phyloP scores from a whole-genome alignment of 2,329 filamentous ascomycete species.

The Fusarium bactridioides region DNA sequence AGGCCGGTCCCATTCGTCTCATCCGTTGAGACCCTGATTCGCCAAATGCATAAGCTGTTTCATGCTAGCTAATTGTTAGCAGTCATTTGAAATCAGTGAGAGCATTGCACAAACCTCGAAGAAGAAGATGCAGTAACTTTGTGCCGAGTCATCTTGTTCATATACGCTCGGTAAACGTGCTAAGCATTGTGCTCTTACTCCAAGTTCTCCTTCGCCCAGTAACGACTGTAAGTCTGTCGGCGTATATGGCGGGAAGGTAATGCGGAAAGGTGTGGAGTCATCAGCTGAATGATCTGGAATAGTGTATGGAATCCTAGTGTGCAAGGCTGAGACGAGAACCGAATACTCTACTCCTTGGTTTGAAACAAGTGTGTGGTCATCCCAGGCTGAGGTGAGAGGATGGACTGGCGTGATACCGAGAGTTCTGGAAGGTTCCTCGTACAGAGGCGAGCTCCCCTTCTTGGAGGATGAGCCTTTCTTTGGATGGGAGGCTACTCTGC shows the following conservation, averaged over 20 bases:
- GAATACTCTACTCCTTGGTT: conserved; percentile 48
- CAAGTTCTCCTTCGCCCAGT: conserved; percentile 49
- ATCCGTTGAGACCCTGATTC: conserved; percentile 47
- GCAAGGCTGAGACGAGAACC: conserved; percentile 55
- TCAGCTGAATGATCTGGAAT: conserved; percentile 38
- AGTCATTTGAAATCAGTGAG: neutral
- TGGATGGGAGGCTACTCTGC: conserved; percentile 65
- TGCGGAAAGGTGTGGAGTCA: conserved; percentile 42
- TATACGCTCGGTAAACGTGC: conserved; percentile 49
- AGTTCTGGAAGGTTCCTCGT: conserved; percentile 29
- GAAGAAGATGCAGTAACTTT: conserved; percentile 59
- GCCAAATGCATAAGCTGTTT: conserved; percentile 52
- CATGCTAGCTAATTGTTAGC: conserved; percentile 51
- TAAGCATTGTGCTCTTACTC: conserved; percentile 55
- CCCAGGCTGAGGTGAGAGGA: conserved; percentile 60
- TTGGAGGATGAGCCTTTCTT: conserved; percentile 50
- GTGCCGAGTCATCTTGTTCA: conserved; percentile 43
- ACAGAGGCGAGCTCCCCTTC: conserved; percentile 41
- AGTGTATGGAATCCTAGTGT: conserved; percentile 52
- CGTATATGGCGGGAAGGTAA: conserved; percentile 52
- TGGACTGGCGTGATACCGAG: conserved; percentile 47
- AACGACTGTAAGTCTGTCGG: conserved; percentile 50
- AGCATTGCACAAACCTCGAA: conserved; percentile 56
- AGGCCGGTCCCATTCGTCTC: conserved; percentile 53
- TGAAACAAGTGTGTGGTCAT: conserved; percentile 54